These are phyloP conservation scores for Fraxinus albicans DNA, from an alignment of 305 asterid genomes.

Conservation along the genomic window DNA sequence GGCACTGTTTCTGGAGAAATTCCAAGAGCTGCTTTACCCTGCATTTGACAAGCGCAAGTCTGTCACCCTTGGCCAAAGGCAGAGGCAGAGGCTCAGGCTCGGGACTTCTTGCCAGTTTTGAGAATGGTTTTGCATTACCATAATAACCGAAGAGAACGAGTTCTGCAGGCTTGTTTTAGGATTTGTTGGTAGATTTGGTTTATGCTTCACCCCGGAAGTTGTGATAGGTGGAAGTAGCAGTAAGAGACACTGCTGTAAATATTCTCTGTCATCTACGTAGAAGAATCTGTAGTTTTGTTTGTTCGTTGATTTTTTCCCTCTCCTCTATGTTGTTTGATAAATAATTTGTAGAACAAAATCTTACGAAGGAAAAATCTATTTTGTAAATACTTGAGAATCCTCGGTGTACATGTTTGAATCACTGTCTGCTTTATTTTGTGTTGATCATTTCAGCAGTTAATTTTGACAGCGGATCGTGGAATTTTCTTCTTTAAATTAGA, in stretches of 20 bases:
- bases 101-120: conserved; percentile 99
- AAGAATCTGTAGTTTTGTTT: conserved; percentile 43
- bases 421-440: neutral
- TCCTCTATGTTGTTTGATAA: conserved; percentile 49
- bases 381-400: conserved; percentile 28
- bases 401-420: neutral
- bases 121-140: conserved; percentile 32
- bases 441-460: neutral
- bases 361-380: conserved; percentile 22
- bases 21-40: conserved; percentile 67
- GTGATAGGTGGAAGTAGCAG: conserved; percentile 26
- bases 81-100: conserved; percentile 53
- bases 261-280: conserved; percentile 48
- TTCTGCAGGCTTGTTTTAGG: conserved; percentile 38
- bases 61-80: conserved; percentile 57
- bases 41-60: conserved; percentile 73
- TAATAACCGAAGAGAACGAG: conserved; percentile 34
- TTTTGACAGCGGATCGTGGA: neutral
- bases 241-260: conserved; percentile 51
- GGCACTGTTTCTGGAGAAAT: conserved; percentile 76
- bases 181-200: conserved; percentile 36
- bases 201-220: conserved; percentile 26
- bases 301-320: conserved; percentile 24
- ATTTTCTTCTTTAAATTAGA: neutral
- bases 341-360: conserved; percentile 54